These are phyloP conservation scores for Lotus japonicus DNA, from an alignment of 306 rosid genomes.

Conservation along the genomic window DNA sequence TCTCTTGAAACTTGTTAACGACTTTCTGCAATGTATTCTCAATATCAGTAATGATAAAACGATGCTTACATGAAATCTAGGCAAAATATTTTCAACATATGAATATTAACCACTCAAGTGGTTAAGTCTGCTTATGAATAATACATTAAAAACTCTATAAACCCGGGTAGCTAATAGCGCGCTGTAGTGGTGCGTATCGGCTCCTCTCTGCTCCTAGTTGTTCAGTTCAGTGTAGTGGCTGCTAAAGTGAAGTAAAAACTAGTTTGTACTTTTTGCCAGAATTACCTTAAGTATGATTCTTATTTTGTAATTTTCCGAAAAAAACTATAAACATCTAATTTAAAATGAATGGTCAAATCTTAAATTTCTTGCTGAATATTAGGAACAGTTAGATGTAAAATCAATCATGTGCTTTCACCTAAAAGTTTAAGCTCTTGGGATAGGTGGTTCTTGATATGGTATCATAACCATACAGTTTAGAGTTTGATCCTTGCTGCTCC, in stretches of 20 bases:
- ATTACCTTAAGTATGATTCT: background rate
- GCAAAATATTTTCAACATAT: background rate
- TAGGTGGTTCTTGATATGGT: background rate
- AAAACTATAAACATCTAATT: background rate
- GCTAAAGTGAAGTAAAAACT: no score
- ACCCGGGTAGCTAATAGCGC: background rate
- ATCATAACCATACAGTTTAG: background rate
- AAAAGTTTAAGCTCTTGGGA: background rate
- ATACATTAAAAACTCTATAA: background rate
- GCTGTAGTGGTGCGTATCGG: no score
- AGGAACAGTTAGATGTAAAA: background rate
- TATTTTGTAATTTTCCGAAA: background rate
- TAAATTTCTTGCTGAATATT: background rate
- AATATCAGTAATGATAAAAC: background rate
- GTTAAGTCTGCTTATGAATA: background rate
- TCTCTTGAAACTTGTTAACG: slow-evolving; percentile 8
- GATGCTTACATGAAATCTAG: background rate
- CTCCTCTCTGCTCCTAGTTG: no score
- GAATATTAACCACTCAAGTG: background rate
- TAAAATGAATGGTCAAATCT: background rate
- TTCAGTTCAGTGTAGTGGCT: no score
- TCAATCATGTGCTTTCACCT: background rate
- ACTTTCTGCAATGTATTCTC: background rate
- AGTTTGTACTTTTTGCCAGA: no score
- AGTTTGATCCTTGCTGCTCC: no score